Evolutionary conservation across 768 basidiomycete genomes (phyloP), one percentile per base, ranked within the genome.

Genomic region (Phylloporus sp.): DNA sequence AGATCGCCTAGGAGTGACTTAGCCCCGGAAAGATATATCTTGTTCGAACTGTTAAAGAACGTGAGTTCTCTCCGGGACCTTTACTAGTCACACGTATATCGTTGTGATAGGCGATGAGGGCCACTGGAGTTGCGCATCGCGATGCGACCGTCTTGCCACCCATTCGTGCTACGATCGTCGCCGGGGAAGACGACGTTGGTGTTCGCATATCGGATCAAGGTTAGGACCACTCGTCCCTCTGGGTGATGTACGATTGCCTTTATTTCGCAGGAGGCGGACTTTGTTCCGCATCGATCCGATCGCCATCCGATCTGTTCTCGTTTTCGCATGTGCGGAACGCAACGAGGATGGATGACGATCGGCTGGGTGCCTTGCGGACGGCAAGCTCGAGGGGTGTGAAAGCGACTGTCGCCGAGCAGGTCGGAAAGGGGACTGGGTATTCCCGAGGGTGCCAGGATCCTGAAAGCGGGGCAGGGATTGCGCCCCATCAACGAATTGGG

Each of bases 201-300:
- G 77, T 95, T 40, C 83, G 91, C 31, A 84, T 95, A 69, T 91
- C 90, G n/a, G 91, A 95, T 61, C 82, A 89, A 79, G 92, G 90
- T 83, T 44, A 37, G 57, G 33, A 20, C 32, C 32, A 29, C n/a
- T 27, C 13, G 29, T 39, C 10, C 18, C 21, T n/a, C 32, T 9
- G 28, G 21, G 18, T 15, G 17, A 21, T 7, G 14, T 35, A 18
- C 24, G 24, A 42, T 9, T 49, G 42, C 40, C 45, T 55, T 53
- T 32, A 13, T 22, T 36, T 54, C 41, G 5, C 60, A 86, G 91
- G 89, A 29, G 87, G 89, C 4, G 90, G 90, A 2, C 73, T 93
- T 8, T 61, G 69, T 35, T 73, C 70, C 17, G 60, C 75, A 7
- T 67, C 76, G 45, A 75, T 88, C 40, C 73, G 72, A 48, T 74